Conservation (phyloP, 441 rosid genomes). For the Raphanus hybrid region DNA sequence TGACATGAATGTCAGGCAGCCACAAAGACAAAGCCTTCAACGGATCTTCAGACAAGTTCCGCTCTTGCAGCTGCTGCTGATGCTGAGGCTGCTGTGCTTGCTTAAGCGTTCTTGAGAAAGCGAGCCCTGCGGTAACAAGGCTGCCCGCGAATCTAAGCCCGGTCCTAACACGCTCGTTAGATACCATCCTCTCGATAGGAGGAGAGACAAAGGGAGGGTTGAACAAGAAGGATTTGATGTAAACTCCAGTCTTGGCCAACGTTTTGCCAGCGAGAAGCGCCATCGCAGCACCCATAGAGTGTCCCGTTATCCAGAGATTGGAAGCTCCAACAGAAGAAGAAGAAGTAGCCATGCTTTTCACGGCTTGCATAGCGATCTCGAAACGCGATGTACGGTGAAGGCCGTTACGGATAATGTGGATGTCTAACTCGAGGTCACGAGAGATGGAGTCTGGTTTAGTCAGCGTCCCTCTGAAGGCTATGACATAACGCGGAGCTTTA, state of each 20-base stretch:
- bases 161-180: slow-evolving; percentile 61
- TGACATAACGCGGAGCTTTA: slow-evolving; percentile 56
- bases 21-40: slow-evolving; percentile 62
- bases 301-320: slow-evolving; percentile 90
- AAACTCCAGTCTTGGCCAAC: slow-evolving; percentile 66
- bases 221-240: slow-evolving; percentile 68
- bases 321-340: slow-evolving; percentile 63
- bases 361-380: slow-evolving; percentile 79
- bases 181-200: slow-evolving; percentile 70
- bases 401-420: slow-evolving; percentile 67
- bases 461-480: slow-evolving; percentile 91
- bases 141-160: slow-evolving; percentile 82
- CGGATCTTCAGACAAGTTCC: slow-evolving; percentile 49
- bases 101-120: slow-evolving; percentile 62
- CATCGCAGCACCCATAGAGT: slow-evolving; percentile 89
- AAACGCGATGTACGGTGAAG: slow-evolving; percentile 78
- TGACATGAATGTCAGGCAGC: slow-evolving; percentile 72
- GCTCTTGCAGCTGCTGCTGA: slow-evolving; percentile 33
- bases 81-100: slow-evolving; percentile 34
- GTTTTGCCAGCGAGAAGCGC: slow-evolving; percentile 84
- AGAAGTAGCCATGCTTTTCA: slow-evolving; percentile 61
- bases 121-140: slow-evolving; percentile 81
- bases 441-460: slow-evolving; percentile 73
- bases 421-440: slow-evolving; percentile 70
- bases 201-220: slow-evolving; percentile 88